These are phyloP conservation scores for Sporothrix variecibatus DNA, from an alignment of 2,329 filamentous ascomycete genomes.

Conservation along the genomic window DNA sequence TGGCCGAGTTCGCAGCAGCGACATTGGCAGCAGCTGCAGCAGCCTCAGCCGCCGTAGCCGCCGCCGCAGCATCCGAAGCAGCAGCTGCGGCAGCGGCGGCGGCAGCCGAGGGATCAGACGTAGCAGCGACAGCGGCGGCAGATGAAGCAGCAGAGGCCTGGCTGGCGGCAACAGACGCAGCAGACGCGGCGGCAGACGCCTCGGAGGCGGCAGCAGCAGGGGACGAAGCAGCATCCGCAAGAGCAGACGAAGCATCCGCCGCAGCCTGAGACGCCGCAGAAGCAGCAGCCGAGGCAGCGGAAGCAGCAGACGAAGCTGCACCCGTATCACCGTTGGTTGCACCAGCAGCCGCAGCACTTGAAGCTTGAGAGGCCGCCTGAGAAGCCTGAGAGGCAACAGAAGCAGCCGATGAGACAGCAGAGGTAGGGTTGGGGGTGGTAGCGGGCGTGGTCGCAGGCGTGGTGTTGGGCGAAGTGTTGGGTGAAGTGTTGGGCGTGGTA, in stretches of 20 bases:
- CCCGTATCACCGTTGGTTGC: not conserved
- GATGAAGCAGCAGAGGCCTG: not conserved
- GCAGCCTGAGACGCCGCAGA: not conserved
- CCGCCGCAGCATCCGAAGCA: not conserved
- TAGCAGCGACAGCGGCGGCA: not conserved
- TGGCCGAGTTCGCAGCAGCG: not conserved
- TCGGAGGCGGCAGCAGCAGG: not conserved
- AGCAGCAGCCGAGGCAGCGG: not conserved
- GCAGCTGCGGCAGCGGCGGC: not conserved
- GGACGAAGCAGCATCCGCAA: not conserved
- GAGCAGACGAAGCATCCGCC: not conserved
- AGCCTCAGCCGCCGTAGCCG: not conserved
- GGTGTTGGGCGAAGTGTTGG: not conserved
- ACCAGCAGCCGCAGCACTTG: not conserved
- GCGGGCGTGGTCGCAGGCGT: not conserved
- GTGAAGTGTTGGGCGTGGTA: not conserved
- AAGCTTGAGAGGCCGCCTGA: not conserved
- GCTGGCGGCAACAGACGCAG: not conserved
- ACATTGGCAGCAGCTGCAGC: not conserved
- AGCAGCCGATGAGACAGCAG: not conserved
- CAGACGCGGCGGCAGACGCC: not conserved
- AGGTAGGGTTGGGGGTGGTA: not conserved
- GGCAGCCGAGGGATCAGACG: not conserved
- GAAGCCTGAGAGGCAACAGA: conserved; percentile 12
- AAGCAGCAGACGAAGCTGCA: not conserved